Evolutionary conservation across 345 rosid species (phyloP).

Genomic region (Melaleuca alternifolia): DNA sequence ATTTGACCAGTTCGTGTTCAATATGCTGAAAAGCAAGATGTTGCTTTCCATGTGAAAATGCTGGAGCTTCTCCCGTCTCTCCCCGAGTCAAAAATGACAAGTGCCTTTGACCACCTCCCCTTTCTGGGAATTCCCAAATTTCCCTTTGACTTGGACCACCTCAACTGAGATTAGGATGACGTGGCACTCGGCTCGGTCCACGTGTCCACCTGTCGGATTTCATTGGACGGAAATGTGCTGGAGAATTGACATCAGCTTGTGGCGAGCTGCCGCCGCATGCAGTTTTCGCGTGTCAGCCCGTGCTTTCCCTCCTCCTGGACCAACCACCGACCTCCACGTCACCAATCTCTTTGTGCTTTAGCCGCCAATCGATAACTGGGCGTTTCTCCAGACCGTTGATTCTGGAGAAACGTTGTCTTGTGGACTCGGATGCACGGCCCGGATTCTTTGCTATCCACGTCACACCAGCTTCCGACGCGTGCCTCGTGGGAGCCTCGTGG

Average conservation of each 20-base stretch:
- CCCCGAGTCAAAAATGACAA: neutral
- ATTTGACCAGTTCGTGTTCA: neutral
- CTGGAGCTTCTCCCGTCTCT: neutral
- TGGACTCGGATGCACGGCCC: neutral
- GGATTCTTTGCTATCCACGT: neutral
- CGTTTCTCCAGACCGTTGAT: neutral
- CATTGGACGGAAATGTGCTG: neutral
- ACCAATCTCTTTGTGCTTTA: neutral
- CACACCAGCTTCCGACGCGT: neutral
- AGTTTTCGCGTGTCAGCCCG: slow-evolving; percentile 1
- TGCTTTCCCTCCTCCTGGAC: neutral
- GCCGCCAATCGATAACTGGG: neutral
- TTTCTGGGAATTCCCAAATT: neutral
- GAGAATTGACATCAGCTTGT: neutral
- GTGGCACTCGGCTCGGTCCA: neutral
- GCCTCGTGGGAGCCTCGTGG: neutral
- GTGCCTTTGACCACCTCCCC: neutral
- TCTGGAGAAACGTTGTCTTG: no score
- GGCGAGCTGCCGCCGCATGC: neutral
- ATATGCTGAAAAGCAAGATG: neutral
- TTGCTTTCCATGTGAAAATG: neutral
- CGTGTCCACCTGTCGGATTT: neutral
- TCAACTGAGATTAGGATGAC: neutral
- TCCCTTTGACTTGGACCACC: neutral
- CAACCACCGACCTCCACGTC: neutral